Percentiles rank a stretch among this genome's conserved stretches.
Conservation (phyloP, 495 filamentous ascomycete species). For the Aspergillus egyptiacus region DNA sequence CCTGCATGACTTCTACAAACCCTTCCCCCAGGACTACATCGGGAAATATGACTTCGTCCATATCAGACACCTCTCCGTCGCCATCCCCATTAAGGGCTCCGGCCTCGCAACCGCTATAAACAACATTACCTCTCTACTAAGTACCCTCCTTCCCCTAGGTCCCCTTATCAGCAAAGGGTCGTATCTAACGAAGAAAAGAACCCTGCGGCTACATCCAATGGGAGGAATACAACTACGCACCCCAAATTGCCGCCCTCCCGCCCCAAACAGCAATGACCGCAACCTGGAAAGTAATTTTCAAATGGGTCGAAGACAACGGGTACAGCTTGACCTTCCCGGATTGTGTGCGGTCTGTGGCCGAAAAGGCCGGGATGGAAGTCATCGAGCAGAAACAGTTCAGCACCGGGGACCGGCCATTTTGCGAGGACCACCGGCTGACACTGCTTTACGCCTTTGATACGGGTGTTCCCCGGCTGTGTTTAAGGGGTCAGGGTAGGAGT, state of each 20-base stretch:
- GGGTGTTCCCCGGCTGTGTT: constrained; percentile 1
- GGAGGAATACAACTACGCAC: constrained; percentile 12
- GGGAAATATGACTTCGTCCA: constrained; percentile 12
- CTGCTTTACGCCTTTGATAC: constrained; percentile 5
- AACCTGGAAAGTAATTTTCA: neutral
- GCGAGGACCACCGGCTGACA: constrained; percentile 2
- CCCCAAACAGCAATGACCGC: neutral
- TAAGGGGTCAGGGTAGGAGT: neutral
- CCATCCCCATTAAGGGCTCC: neutral
- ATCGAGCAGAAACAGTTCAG: neutral
- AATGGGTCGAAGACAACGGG: neutral
- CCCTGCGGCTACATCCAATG: constrained; percentile 11
- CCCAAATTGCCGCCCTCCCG: neutral
- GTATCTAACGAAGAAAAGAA: constrained; percentile 2
- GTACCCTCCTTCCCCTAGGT: neutral
- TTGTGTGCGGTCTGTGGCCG: neutral
- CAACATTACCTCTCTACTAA: constrained; percentile 6
- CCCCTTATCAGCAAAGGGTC: neutral
- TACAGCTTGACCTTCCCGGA: neutral
- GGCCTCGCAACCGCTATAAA: neutral
- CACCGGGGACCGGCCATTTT: neutral
- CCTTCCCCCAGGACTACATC: constrained; percentile 6
- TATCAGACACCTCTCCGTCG: neutral
- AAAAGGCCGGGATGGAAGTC: neutral
- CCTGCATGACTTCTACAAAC: constrained; percentile 5